Evolutionary conservation across 805 yeast species (phyloP).

Genomic region (Candida succiphila): DNA sequence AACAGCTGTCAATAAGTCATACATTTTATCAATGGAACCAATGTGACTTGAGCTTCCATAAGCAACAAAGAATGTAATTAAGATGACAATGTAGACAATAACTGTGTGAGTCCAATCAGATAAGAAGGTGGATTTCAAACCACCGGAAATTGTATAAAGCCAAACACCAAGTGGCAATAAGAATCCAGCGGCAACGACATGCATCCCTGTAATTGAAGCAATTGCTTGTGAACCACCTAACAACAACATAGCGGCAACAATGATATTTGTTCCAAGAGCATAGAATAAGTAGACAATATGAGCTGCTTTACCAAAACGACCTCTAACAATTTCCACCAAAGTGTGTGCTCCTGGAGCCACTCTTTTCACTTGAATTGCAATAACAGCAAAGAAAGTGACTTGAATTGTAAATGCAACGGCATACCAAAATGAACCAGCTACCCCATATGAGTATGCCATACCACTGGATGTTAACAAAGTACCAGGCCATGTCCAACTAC

Average conservation of each 20-base stretch:
- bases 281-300: constrained; percentile 27
- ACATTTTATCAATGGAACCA: constrained; percentile 35
- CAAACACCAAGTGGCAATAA: constrained; percentile 37
- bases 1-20: constrained; percentile 28
- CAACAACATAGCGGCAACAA: constrained; percentile 25
- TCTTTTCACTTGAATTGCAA: constrained; percentile 29
- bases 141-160: constrained; percentile 40
- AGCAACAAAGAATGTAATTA: constrained; percentile 22
- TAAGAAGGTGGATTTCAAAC: constrained; percentile 42
- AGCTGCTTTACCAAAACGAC: constrained; percentile 28
- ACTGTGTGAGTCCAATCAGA: constrained; percentile 43
- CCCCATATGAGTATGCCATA: constrained; percentile 31
- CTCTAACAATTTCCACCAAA: constrained; percentile 26
- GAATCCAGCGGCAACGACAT: constrained; percentile 33
- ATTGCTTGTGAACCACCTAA: constrained; percentile 36
- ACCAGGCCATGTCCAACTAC: constrained; percentile 40
- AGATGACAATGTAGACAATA: constrained; percentile 20
- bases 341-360: constrained; percentile 35
- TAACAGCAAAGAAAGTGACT: constrained; percentile 23
- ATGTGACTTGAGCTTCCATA: constrained; percentile 27
- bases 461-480: constrained; percentile 27
- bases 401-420: constrained; percentile 28
- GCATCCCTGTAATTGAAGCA: constrained; percentile 33
- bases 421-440: constrained; percentile 30
- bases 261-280: constrained; percentile 25